Evolutionary conservation across 805 yeast species (phyloP).

Genomic region (Zygosaccharomyces bisporus): DNA sequence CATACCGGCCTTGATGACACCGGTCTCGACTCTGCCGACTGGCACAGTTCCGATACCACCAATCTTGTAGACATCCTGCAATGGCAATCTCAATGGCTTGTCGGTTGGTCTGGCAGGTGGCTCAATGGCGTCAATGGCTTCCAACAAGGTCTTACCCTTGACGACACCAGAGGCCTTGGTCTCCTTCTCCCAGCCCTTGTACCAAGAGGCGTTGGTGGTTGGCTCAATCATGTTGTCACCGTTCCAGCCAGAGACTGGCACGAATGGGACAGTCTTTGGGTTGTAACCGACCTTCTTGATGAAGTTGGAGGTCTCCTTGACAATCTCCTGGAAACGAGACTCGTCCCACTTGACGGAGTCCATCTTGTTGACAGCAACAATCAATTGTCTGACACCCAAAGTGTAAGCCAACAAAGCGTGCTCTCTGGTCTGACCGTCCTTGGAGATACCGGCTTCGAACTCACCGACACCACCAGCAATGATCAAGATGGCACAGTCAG

Average conservation of each 20-base stretch:
- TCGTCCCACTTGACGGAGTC: conserved; percentile 88
- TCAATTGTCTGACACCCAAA: conserved; percentile 81
- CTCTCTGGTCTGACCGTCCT: conserved; percentile 95
- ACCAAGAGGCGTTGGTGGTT: conserved; percentile 80
- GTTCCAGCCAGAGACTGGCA: conserved; percentile 89
- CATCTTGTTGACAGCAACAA: conserved; percentile 93
- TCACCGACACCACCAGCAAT: conserved; percentile 93
- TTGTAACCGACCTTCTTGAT: conserved; percentile 83
- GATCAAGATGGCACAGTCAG: conserved; percentile 86
- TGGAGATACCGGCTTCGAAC: conserved; percentile 92
- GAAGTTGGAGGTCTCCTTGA: conserved; percentile 73
- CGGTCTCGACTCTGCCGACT: conserved; percentile 92
- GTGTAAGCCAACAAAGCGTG: conserved; percentile 89
- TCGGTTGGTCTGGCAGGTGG: conserved; percentile 78
- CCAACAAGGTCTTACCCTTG: conserved; percentile 79
- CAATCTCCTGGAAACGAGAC: conserved; percentile 72
- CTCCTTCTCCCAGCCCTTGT: conserved; percentile 82
- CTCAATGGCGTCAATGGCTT: conserved; percentile 80
- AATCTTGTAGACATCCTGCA: conserved; percentile 89
- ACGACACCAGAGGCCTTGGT: conserved; percentile 58
- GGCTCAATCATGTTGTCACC: conserved; percentile 92
- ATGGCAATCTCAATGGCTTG: conserved; percentile 85
- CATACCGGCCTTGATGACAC: conserved; percentile 89
- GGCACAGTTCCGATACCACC: conserved; percentile 92
- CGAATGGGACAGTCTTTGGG: conserved; percentile 79